These are phyloP conservation scores for Ligustrum vulgare DNA, from an alignment of 257 asterid genomes.

Conservation along the genomic window DNA sequence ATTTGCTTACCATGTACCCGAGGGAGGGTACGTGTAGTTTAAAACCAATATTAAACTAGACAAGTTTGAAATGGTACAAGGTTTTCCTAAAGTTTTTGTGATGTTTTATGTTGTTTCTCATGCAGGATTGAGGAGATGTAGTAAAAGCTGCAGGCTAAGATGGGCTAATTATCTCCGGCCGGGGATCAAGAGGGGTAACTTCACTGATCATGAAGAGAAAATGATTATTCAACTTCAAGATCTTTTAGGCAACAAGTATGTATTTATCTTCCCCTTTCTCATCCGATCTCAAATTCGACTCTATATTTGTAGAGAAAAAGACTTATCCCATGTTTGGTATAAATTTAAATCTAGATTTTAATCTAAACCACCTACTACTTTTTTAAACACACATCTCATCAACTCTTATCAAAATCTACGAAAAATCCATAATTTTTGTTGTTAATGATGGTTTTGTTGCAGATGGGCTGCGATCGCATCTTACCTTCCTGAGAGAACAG, in stretches of 20 bases:
- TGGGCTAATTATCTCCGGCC: constrained; percentile 99
- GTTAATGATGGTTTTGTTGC: constrained; percentile 4
- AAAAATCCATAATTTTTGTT: too few species aligned
- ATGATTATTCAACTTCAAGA: constrained; percentile 95
- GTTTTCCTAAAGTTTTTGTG: neutral
- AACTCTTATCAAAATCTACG: too few species aligned
- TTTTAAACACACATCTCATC: too few species aligned
- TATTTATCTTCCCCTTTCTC: neutral
- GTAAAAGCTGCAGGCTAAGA: constrained; percentile 90
- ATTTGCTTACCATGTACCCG: neutral
- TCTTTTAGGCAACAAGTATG: constrained; percentile 90
- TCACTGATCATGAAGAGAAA: constrained; percentile 80
- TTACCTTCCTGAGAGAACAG: constrained; percentile 93
- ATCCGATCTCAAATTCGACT: too few species aligned
- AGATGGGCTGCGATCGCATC: constrained; percentile 99
- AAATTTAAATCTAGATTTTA: too few species aligned
- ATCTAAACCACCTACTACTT: too few species aligned
- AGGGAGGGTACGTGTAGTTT: neutral
- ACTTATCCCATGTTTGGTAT: too few species aligned
- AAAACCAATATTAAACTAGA: neutral
- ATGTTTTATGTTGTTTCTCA: neutral
- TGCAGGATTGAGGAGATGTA: constrained; percentile 84
- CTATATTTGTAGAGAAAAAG: too few species aligned
- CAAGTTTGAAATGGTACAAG: neutral
- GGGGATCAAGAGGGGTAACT: constrained; percentile 85